Conservation (phyloP, 805 yeast species). For the Lachancea dasiensis region DNA sequence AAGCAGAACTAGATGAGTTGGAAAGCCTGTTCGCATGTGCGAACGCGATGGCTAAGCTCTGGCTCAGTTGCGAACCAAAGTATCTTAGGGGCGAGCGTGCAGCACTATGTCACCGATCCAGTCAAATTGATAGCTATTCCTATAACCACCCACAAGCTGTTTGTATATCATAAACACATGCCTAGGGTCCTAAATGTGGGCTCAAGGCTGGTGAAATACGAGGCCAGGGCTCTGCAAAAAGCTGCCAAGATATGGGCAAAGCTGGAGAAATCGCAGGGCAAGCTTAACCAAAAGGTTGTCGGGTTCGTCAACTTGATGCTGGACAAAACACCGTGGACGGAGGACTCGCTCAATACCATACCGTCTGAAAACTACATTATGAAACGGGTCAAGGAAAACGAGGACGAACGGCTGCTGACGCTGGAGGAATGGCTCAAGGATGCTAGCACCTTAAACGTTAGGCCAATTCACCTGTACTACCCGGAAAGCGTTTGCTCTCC, state of each 20-base stretch:
- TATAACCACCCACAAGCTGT: slow-evolving; percentile 53
- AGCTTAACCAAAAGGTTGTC: slow-evolving; percentile 57
- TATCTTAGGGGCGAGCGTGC: slow-evolving; percentile 8
- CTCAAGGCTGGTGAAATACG: slow-evolving; percentile 36
- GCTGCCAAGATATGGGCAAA: slow-evolving; percentile 60
- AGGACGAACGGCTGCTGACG: slow-evolving; percentile 15
- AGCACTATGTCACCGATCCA: slow-evolving; percentile 32
- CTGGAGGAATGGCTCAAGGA: slow-evolving; percentile 15
- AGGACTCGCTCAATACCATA: slow-evolving; percentile 63
- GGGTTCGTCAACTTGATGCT: slow-evolving; percentile 45
- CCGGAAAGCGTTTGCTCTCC: slow-evolving; percentile 38
- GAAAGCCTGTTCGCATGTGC: background rate
- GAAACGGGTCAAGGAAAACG: slow-evolving; percentile 19
- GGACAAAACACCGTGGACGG: slow-evolving; percentile 71
- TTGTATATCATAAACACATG: slow-evolving; percentile 62
- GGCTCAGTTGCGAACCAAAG: background rate
- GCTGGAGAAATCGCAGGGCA: slow-evolving; percentile 47
- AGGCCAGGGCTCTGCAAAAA: slow-evolving; percentile 41
- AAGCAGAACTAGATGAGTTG: background rate
- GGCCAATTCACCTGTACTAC: slow-evolving; percentile 43
- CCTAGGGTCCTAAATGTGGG: slow-evolving; percentile 28
- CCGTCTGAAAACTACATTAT: slow-evolving; percentile 63
- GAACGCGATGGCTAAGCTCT: slow-evolving; percentile 3
- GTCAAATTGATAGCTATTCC: slow-evolving; percentile 70
- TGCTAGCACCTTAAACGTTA: slow-evolving; percentile 12